phyloP scores from a whole-genome alignment of 2,329 filamentous ascomycete genomes.

The Stachybotrys elegans region DNA sequence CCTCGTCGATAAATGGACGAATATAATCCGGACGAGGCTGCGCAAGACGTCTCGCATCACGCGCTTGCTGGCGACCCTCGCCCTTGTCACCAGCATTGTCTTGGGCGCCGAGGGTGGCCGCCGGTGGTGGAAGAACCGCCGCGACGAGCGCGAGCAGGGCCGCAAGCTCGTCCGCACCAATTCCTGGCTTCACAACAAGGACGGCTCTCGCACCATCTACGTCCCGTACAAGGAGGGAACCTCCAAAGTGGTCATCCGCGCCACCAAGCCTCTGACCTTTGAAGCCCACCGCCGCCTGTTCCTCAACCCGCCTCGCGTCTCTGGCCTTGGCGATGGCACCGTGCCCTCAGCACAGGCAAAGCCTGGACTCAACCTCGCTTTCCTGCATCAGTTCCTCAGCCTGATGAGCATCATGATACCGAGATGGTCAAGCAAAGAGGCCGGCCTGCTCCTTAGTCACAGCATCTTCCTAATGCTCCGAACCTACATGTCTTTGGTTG shows the following conservation, averaged over 20 bases:
- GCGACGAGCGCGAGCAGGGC: slow-evolving; percentile 77
- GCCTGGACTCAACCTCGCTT: slow-evolving; percentile 89
- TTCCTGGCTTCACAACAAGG: slow-evolving; percentile 88
- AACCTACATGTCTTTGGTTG: slow-evolving; percentile 89
- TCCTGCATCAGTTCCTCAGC: slow-evolving; percentile 93
- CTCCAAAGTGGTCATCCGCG: slow-evolving; percentile 84
- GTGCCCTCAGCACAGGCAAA: slow-evolving; percentile 89
- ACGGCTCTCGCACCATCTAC: slow-evolving; percentile 90
- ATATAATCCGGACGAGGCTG: slow-evolving; percentile 48
- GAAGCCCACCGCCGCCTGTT: slow-evolving; percentile 94
- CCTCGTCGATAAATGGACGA: slow-evolving; percentile 57
- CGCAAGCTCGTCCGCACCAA: slow-evolving; percentile 80
- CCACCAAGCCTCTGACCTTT: slow-evolving; percentile 89
- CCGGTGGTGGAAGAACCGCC: slow-evolving; percentile 67
- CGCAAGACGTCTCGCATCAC: slow-evolving; percentile 64
- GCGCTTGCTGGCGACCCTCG: slow-evolving; percentile 69
- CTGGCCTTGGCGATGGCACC: slow-evolving; percentile 66
- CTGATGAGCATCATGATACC: slow-evolving; percentile 97
- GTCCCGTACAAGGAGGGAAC: slow-evolving; percentile 87
- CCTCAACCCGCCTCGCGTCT: slow-evolving; percentile 80
- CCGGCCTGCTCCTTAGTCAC: slow-evolving; percentile 82
- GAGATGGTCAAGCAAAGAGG: slow-evolving; percentile 92
- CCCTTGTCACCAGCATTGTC: slow-evolving; percentile 73
- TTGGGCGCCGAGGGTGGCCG: slow-evolving; percentile 73
- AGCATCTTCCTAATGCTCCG: slow-evolving; percentile 83